Evolutionary conservation across 371 early-diverging fungal species (phyloP).

Genomic region (Mortierella sp.): DNA sequence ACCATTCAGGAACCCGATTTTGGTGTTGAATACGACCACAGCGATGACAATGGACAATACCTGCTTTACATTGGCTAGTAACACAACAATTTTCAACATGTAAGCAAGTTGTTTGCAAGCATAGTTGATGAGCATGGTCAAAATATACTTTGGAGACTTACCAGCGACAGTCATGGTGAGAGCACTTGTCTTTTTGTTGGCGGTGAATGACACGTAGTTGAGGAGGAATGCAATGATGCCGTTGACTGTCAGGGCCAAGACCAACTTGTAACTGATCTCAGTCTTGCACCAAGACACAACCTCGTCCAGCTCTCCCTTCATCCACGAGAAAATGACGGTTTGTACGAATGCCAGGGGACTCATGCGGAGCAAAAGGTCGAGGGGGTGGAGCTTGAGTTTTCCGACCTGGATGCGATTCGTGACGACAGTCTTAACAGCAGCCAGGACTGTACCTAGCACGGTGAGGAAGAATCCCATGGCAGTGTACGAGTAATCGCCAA

Average conservation of each 20-base stretch:
- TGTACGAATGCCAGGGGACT: constrained; percentile 84
- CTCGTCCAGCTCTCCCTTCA: constrained; percentile 74
- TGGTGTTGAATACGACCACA: constrained; percentile 77
- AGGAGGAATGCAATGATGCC: constrained; percentile 86
- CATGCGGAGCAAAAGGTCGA: constrained; percentile 86
- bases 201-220: constrained; percentile 85
- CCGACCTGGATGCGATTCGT: constrained; percentile 87
- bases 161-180: constrained; percentile 91
- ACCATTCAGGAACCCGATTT: constrained; percentile 72
- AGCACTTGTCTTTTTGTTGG: constrained; percentile 86
- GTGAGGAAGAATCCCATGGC: constrained; percentile 81
- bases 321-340: constrained; percentile 70
- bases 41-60: constrained; percentile 83
- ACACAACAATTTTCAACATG: not conserved
- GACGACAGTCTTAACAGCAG: constrained; percentile 85
- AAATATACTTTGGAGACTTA: constrained; percentile 18
- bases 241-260: constrained; percentile 72
- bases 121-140: not conserved
- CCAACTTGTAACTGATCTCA: constrained; percentile 59
- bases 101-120: not conserved
- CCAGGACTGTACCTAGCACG: constrained; percentile 81
- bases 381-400: constrained; percentile 78
- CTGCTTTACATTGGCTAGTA: constrained; percentile 86
- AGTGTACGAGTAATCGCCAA: constrained; percentile 85
- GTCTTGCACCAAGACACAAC: constrained; percentile 62